Conservation (phyloP, 208 protist genomes). For the Balamuthia mandrillaris region DNA sequence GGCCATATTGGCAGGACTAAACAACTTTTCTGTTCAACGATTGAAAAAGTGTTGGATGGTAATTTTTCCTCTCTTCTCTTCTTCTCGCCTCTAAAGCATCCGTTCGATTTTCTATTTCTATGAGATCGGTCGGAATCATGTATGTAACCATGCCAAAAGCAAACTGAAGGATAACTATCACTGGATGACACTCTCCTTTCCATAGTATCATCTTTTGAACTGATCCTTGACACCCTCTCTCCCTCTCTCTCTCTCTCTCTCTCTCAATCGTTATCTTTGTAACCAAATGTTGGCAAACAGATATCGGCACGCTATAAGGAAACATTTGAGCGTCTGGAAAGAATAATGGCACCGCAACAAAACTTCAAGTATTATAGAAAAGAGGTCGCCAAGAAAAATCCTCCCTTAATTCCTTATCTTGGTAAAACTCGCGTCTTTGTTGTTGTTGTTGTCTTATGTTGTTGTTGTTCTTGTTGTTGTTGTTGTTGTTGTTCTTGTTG, state of each 20-base stretch:
- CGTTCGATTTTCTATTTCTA: no score
- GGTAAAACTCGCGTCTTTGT: neutral
- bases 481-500: neutral
- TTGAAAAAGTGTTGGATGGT: conserved; percentile 32
- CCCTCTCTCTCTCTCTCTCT: neutral
- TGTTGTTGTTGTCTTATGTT: neutral
- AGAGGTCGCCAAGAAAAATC: neutral
- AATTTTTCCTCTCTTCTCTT: neutral
- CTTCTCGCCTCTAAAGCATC: no score
- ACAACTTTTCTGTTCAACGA: conserved; percentile 36
- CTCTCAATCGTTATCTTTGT: neutral
- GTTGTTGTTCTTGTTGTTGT: neutral
- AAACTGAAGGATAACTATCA: neutral
- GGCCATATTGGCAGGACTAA: conserved; percentile 40
- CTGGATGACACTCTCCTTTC: neutral
- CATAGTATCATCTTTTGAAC: neutral
- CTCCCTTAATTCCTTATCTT: conserved; percentile 1
- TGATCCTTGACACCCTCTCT: neutral
- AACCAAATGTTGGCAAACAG: neutral
- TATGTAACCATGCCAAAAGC: neutral
- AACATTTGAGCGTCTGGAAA: neutral
- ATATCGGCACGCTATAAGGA: no score
- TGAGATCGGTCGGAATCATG: no score
- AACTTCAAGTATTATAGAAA: neutral
- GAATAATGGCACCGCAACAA: conserved; percentile 17